Evolutionary conservation across 768 basidiomycete species (phyloP), one percentile per base, ranked within the genome.

Genomic region (Rhodosporidiobolus sp.): DNA sequence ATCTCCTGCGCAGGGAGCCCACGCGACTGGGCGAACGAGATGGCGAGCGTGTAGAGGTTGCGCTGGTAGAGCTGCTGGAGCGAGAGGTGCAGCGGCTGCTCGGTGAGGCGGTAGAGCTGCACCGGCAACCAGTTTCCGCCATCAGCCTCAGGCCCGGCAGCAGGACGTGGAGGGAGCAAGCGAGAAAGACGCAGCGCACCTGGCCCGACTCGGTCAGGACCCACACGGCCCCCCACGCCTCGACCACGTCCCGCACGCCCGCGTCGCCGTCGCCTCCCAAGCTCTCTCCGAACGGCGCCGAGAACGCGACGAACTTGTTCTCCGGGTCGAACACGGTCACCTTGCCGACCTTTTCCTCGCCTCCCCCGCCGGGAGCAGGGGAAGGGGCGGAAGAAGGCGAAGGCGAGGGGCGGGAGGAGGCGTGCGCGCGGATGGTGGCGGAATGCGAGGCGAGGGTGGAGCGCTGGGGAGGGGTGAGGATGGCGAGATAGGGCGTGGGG

Each of bases 261-360:
- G 65, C 63, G 20, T 30, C 34, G 4, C 57, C 48, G 4, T 53
- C 66, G 19, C 46, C 63, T 8, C 54, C 52, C 26, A 45, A 28
- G 7, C 50, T 49, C n/a, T 89, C 87, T 30, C 86, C 86, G 77
- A 94, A 92, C 4, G 89, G 86, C 11, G 88, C 89, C 0, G 88
- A 87, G 78, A 91, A 94, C 11, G 91, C 90, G 24, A 95, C 86
- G 63, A 94, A 85, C 82, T 94, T 93, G 82, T 94, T 96, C 78
- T 92, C 91, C 49, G 89, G 87, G 79, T 99, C 94, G 75, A 97
- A 89, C 2, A 98, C 86, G 0, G 89, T 90, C 53, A 98, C 66
- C 58, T 74, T 69, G 26, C 67, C 56, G n/a, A 75, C 68, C 26
- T 60, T 62, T 22, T 67, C 73, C 30, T 70, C 68, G 35, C 30